phyloP scores from a whole-genome alignment of 2,329 filamentous ascomycete genomes.

The Chaetomium globosum region DNA sequence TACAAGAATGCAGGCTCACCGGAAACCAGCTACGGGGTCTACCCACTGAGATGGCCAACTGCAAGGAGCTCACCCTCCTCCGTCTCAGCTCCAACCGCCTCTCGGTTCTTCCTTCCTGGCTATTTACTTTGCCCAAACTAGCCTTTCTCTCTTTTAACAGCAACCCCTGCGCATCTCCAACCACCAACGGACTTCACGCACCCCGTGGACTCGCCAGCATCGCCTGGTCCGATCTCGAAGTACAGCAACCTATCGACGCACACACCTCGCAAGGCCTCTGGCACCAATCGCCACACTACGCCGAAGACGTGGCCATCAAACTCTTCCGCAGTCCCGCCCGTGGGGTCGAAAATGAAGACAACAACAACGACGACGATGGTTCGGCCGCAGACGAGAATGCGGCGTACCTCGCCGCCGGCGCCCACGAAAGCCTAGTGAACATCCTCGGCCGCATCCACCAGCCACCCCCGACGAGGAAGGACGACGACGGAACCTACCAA shows the following conservation, averaged over 20 bases:
- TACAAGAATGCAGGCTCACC: conserved; percentile 55
- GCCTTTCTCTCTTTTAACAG: conserved; percentile 53
- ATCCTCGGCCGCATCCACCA: conserved; percentile 49
- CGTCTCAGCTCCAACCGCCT: conserved; percentile 50
- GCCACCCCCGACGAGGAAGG: conserved; percentile 45
- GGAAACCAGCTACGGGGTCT: conserved; percentile 48
- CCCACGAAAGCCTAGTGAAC: conserved; percentile 51
- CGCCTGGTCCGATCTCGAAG: conserved; percentile 46
- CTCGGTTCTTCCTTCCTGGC: conserved; percentile 46
- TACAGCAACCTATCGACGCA: conserved; percentile 48
- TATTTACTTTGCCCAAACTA: conserved; percentile 50
- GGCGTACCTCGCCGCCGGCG: conserved; percentile 50
- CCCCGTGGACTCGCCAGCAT: conserved; percentile 44
- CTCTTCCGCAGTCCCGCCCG: conserved; percentile 54
- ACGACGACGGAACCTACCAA: conserved; percentile 37
- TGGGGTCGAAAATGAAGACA: background rate
- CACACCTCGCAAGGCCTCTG: conserved; percentile 50
- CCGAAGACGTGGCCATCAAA: conserved; percentile 51
- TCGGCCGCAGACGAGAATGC: conserved; percentile 54
- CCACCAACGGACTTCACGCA: conserved; percentile 21
- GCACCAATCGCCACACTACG: conserved; percentile 38
- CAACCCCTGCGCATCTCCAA: conserved; percentile 47
- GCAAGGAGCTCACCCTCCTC: conserved; percentile 49
- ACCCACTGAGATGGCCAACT: conserved; percentile 49
- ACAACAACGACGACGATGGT: conserved; percentile 42